These are phyloP conservation scores for Hanseniaspora sp. DNA, from an alignment of 1,139 yeast genomes.

Conservation along the genomic window DNA sequence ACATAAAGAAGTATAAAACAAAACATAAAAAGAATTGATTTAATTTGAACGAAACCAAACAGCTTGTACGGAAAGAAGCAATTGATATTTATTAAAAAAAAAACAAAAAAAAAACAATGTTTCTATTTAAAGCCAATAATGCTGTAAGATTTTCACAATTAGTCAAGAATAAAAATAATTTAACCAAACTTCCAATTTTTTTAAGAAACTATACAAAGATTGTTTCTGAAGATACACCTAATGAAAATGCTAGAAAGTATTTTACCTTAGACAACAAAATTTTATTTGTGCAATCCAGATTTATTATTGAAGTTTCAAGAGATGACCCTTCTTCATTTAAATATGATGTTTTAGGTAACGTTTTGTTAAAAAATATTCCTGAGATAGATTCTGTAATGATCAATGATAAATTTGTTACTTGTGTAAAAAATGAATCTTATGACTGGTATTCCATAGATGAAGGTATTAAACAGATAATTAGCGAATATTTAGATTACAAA, in stretches of 20 bases:
- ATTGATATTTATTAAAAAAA: too few relatives aligned
- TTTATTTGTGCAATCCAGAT: slow-evolving; percentile 9
- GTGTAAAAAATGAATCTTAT: background rate
- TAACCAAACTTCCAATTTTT: background rate
- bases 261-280: background rate
- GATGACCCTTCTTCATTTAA: slow-evolving; percentile 9
- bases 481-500: slow-evolving; percentile 7
- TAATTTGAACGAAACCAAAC: too few relatives aligned
- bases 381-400: slow-evolving; percentile 13
- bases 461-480: slow-evolving; percentile 3
- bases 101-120: background rate
- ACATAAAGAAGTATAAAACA: background rate
- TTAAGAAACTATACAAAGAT: background rate
- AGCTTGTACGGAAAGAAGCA: too few relatives aligned
- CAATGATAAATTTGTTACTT: slow-evolving; percentile 11
- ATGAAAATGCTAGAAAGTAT: slow-evolving; percentile 12
- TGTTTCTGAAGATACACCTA: slow-evolving; percentile 11
- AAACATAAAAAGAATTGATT: too few relatives aligned
- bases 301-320: slow-evolving; percentile 13
- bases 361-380: slow-evolving; percentile 3
- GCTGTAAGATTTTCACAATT: background rate
- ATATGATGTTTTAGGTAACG: slow-evolving; percentile 6
- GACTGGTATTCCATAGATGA: slow-evolving; percentile 4
- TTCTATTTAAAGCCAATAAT: background rate
- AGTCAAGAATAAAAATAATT: background rate